Evolutionary conservation across 2,329 filamentous ascomycete species (phyloP), one percentile per base, ranked within the genome.

Genomic region (Alternaria arborescens): DNA sequence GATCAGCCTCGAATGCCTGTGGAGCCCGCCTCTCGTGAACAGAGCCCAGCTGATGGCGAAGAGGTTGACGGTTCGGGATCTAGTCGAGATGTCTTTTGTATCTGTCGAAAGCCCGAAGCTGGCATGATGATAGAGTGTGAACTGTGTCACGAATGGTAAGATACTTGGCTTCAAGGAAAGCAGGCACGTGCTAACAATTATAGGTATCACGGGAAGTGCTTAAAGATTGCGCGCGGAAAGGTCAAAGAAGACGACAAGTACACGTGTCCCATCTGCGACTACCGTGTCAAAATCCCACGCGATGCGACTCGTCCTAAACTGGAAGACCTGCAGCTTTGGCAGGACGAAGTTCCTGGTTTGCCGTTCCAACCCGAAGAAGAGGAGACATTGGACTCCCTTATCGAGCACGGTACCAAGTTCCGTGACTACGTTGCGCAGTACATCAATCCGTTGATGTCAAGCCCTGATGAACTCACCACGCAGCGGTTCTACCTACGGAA

Each of bases 101-200:
- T 99, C 68, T 99, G 95, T 80, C 89, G 95, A 61, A 92, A 90
- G 65, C 88, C 93, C 7, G 95, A 99, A 79, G 93, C 94, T 38
- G 95, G 95, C 52, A 96, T 98, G 91, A 99, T 99, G 95, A 98
- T 99, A 71, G 95, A 99, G 80, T 99, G 95, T 77, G 95, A 98
- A 77, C 85, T 97, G 40, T 99, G 95, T 79, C 94, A 97, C 73
- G 95, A 99, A 82, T 99, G 95, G 95, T 94, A 78, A 83, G 89
- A 83, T 32, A 8, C 20, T 20, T 50, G 20, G 4, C 4, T 6
- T 51, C 2, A 18, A n/a, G 42, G 24, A 8, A 5, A 48, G 2
- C 47, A 24, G 22, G 20, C 30, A 41, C 8, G 24, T 14, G 38
- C 62, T 82, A 72, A 82, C 57, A 53, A 41, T n/a, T 8, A 62